phyloP scores from a whole-genome alignment of 2,329 filamentous ascomycete genomes.

The Pseudogymnoascus sp. region DNA sequence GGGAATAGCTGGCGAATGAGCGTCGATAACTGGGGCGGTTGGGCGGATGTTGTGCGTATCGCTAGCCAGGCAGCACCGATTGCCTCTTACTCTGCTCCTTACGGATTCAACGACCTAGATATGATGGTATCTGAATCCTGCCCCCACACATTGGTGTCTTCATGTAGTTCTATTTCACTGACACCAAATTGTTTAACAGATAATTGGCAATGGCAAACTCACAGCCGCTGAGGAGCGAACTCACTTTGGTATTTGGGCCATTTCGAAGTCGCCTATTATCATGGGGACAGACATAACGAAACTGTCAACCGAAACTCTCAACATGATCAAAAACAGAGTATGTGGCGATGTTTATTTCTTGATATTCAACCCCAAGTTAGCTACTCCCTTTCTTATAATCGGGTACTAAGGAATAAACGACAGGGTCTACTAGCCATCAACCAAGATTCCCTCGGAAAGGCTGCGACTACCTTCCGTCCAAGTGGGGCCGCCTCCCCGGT shows the following conservation, averaged over 20 bases:
- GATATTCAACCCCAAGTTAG: background rate
- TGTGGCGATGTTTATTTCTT: background rate
- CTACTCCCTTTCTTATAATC: background rate
- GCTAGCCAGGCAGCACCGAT: background rate
- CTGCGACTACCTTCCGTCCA: constrained; percentile 29
- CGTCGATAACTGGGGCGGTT: constrained; percentile 30
- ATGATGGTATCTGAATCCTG: background rate
- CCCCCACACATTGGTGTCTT: background rate
- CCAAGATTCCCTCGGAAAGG: constrained; percentile 29
- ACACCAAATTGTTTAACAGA: background rate
- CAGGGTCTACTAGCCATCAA: constrained; percentile 6
- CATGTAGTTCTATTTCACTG: background rate
- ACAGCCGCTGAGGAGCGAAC: constrained; percentile 23
- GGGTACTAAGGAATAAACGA: constrained; percentile 1
- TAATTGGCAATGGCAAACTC: constrained; percentile 25
- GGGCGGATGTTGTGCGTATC: background rate
- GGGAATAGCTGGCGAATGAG: constrained; percentile 41
- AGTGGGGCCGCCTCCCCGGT: constrained; percentile 32
- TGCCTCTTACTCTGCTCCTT: background rate
- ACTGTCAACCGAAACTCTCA: background rate
- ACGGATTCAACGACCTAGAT: constrained; percentile 5
- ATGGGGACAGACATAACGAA: background rate
- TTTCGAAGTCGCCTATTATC: constrained; percentile 2
- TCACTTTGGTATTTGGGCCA: constrained; percentile 9
- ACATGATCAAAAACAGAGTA: background rate